Evolutionary conservation across 768 basidiomycete species (phyloP).

Genomic region (Cystobasidiopsis lactophilus): DNA sequence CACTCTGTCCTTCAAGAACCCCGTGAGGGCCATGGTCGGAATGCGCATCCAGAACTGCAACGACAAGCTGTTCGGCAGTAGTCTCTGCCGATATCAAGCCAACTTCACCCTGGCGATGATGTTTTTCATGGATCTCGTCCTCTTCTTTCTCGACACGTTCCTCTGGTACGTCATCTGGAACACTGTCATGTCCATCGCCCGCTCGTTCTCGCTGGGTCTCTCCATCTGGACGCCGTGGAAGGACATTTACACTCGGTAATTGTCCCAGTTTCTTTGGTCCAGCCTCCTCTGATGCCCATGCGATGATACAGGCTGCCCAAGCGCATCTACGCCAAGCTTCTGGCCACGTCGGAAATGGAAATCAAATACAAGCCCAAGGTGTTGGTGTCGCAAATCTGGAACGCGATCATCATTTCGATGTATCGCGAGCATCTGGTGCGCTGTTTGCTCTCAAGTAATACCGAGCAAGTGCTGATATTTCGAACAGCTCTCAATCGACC

Average conservation of each 20-base stretch:
- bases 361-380: slow-evolving; percentile 99
- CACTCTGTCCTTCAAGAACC: slow-evolving; percentile 77
- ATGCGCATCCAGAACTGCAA: slow-evolving; percentile 85
- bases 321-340: slow-evolving; percentile 82
- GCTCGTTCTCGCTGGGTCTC: slow-evolving; percentile 72
- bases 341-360: slow-evolving; percentile 88
- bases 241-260: slow-evolving; percentile 90
- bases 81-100: slow-evolving; percentile 74
- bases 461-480: too few species aligned
- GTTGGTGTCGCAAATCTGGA: slow-evolving; percentile 97
- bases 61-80: slow-evolving; percentile 64
- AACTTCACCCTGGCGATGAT: slow-evolving; percentile 82
- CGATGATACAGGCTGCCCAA: too few species aligned
- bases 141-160: slow-evolving; percentile 99
- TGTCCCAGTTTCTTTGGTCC: too few species aligned
- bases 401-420: slow-evolving; percentile 99
- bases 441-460: too few species aligned
- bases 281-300: too few species aligned
- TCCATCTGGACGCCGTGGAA: slow-evolving; percentile 99
- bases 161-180: slow-evolving; percentile 79
- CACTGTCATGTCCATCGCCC: neutral
- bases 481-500: slow-evolving; percentile 81
- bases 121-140: slow-evolving; percentile 85
- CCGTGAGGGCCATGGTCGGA: slow-evolving; percentile 81
- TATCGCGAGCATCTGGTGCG: slow-evolving; percentile 97